Evolutionary conservation across 441 rosid genomes (phyloP).

Genomic region (Gossypium schwendimanii): DNA sequence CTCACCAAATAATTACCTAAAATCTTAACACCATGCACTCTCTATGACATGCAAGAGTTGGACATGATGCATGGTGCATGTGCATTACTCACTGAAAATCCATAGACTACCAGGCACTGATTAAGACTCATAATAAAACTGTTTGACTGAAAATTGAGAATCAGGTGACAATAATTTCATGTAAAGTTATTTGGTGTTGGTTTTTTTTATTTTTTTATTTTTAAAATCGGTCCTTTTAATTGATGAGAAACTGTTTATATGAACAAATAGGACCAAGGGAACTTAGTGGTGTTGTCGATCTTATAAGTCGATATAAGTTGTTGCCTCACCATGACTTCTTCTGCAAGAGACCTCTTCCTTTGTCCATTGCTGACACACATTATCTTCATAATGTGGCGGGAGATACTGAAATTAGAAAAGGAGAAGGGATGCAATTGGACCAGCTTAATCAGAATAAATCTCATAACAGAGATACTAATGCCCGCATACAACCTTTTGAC

Average conservation of each 20-base stretch:
- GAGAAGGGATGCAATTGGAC: slow-evolving; percentile 86
- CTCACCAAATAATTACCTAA: not conserved
- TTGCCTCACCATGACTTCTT: slow-evolving; percentile 79
- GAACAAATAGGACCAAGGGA: slow-evolving; percentile 66
- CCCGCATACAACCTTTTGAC: slow-evolving; percentile 66
- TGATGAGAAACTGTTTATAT: slow-evolving; percentile 17
- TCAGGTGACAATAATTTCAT: not conserved
- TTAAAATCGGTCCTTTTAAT: not conserved
- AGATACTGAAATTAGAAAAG: slow-evolving; percentile 72
- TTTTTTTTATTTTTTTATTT: not conserved
- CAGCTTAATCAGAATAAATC: slow-evolving; percentile 64
- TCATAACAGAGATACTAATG: slow-evolving; percentile 33
- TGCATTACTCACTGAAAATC: not conserved
- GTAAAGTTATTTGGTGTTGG: not conserved
- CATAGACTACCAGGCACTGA: not conserved
- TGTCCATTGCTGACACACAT: slow-evolving; percentile 76
- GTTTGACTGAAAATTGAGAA: not conserved
- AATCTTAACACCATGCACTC: not conserved
- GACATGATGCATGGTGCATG: not conserved
- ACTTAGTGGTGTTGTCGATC: slow-evolving; percentile 81
- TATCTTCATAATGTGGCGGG: slow-evolving; percentile 80
- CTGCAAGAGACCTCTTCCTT: slow-evolving; percentile 82
- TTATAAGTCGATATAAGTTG: slow-evolving; percentile 72
- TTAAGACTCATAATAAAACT: not conserved
- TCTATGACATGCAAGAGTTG: not conserved